phyloP scores from a whole-genome alignment of 2,329 filamentous ascomycete species.

The Trichoderma gracile region DNA sequence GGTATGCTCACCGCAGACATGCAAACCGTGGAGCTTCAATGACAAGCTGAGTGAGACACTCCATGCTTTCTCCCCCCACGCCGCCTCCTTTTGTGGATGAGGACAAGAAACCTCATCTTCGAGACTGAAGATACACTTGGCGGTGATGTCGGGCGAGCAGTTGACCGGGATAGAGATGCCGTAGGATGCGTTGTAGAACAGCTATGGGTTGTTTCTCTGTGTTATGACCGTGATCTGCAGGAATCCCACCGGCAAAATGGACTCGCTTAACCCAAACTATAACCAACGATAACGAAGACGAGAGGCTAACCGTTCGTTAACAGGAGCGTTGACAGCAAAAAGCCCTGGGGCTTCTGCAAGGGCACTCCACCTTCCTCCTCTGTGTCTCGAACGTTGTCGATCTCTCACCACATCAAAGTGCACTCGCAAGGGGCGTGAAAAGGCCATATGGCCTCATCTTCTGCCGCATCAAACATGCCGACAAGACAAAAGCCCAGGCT shows the following conservation, averaged over 20 bases:
- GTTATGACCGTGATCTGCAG: slow-evolving; percentile 6
- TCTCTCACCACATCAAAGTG: too few species aligned
- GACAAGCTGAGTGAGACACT: neutral
- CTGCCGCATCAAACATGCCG: too few species aligned
- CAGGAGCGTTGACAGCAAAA: neutral
- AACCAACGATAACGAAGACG: neutral
- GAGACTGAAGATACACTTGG: too few species aligned
- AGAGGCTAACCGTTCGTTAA: neutral
- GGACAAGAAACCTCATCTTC: too few species aligned
- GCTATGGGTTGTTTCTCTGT: neutral
- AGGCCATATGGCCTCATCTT: too few species aligned
- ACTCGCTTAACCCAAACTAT: neutral
- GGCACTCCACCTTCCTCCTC: too few species aligned
- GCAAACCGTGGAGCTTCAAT: neutral
- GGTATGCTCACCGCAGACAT: neutral
- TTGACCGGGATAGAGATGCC: neutral
- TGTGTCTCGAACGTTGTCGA: too few species aligned
- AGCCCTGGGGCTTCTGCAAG: too few species aligned
- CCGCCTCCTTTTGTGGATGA: neutral
- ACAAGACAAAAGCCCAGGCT: too few species aligned
- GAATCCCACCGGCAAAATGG: slow-evolving; percentile 11
- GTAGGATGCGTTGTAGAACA: neutral
- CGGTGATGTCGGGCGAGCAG: too few species aligned
- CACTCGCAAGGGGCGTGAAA: too few species aligned
- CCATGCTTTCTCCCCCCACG: neutral